Evolutionary conservation across 2,329 filamentous ascomycete species (phyloP).

Genomic region (Hypoxylon sp.): DNA sequence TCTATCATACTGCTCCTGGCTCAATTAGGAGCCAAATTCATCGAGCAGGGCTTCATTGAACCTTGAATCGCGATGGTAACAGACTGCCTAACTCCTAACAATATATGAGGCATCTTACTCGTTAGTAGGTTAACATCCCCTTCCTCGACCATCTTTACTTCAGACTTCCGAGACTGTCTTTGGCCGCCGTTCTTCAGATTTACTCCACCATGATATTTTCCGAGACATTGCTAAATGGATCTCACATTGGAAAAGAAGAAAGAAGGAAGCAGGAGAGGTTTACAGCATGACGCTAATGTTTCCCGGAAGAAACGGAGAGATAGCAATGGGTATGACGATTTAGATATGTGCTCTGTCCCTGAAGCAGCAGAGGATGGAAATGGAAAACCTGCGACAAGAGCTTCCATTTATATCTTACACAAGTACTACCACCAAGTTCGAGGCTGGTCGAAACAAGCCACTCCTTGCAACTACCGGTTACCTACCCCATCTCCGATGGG

Average conservation of each 20-base stretch:
- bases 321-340: constrained; percentile 30
- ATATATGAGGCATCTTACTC: neutral
- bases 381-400: constrained; percentile 21
- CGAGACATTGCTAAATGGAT: constrained; percentile 29
- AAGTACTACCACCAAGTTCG: constrained; percentile 41
- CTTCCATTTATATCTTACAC: constrained; percentile 42
- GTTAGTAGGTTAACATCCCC: neutral
- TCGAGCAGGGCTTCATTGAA: neutral
- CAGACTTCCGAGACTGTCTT: constrained; percentile 7
- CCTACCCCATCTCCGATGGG: constrained; percentile 32
- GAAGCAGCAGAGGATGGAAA: constrained; percentile 15
- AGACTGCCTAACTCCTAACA: neutral
- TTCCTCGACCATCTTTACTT: constrained; percentile 11
- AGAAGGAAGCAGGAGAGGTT: neutral
- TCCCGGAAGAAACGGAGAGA: neutral
- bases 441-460: constrained; percentile 25
- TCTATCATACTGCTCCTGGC: neutral
- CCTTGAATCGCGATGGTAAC: neutral
- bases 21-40: neutral
- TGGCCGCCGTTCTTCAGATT: neutral
- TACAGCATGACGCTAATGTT: neutral
- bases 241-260: neutral
- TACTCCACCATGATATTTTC: constrained; percentile 1
- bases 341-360: constrained; percentile 24
- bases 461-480: constrained; percentile 40